Evolutionary conservation across 1,139 yeast species (phyloP), one percentile per base, ranked within the genome.

Genomic region (Kodamaea suecica): DNA sequence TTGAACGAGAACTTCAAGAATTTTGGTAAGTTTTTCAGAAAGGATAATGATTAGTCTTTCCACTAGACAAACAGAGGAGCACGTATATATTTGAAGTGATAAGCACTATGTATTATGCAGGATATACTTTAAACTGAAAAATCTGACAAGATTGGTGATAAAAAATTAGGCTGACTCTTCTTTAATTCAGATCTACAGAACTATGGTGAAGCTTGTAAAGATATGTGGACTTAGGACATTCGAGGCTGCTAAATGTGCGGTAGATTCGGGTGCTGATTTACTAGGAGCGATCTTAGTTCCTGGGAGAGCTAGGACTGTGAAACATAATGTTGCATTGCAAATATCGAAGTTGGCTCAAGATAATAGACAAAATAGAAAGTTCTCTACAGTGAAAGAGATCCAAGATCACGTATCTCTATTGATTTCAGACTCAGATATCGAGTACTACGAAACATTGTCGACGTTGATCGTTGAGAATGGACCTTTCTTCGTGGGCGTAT

Each of bases 241-340:
- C 0, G 84, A 78, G 30, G 86, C 87, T 1, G 97, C 97, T 0
- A 44, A 60, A 23, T 55, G 52, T 3, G 97, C 97, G 0, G 61
- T 87, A 0, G 76, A 72, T 0, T 49, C 67, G 10, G 95, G 94
- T 0, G 90, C 97, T 0, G 76, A 84, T 45, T 58, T 87, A 35
- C 50, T 92, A 4, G 98, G 98, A 1, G 77, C 86, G 54, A 92
- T 92, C 27, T 55, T 92, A 51, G 97, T 87, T 1, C 97, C 97
- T 0, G 75, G 76, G 23, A 66, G 95, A 40, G 72, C 74, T 25
- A 71, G 98, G 34, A 85, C 96, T 0, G 73, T 87, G 1, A 73
- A 74, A 11, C 52, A 57, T 0, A 68, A 57, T 0, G 66, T 62
- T 3, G 97, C 95, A 0, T 53, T 52, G 33, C 54, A 59, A 23